A percentile compares a stretch with the other conserved stretches of the same genome.
phyloP scores from a whole-genome alignment of 306 rosid species.

The Morella rubra region DNA sequence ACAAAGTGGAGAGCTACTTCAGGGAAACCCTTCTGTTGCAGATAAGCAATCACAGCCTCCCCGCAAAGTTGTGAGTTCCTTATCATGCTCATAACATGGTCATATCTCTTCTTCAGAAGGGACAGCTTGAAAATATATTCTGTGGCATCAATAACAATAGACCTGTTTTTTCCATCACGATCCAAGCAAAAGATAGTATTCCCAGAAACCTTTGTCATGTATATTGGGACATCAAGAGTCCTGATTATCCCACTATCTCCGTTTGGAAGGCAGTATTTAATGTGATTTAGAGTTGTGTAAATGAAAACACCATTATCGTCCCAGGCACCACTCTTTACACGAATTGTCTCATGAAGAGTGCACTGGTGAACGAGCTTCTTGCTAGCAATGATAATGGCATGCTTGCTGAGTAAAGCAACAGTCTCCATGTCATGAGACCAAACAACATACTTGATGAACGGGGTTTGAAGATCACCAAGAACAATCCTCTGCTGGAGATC shows the following conservation, averaged over 20 bases:
- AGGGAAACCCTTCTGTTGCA: constrained; percentile 93
- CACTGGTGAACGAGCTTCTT: constrained; percentile 90
- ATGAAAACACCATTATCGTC: constrained; percentile 94
- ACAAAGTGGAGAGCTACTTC: constrained; percentile 97
- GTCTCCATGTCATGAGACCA: constrained; percentile 91
- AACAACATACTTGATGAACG: constrained; percentile 74
- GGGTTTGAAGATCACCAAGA: constrained; percentile 84
- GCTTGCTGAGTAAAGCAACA: constrained; percentile 93
- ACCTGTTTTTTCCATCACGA: constrained; percentile 83
- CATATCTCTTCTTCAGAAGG: constrained; percentile 68
- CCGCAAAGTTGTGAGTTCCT: constrained; percentile 91
- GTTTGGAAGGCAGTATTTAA: constrained; percentile 86
- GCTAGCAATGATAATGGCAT: constrained; percentile 79
- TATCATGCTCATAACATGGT: constrained; percentile 91
- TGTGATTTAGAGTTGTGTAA: constrained; percentile 83
- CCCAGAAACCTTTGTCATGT: constrained; percentile 81
- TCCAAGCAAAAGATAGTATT: constrained; percentile 80
- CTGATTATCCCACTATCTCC: constrained; percentile 91
- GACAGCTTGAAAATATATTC: constrained; percentile 88
- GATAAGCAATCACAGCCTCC: constrained; percentile 91
- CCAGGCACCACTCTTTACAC: constrained; percentile 96
- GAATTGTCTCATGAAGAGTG: constrained; percentile 94
- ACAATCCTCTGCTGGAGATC: constrained; percentile 78
- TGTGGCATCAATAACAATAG: constrained; percentile 73
- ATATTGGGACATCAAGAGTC: constrained; percentile 86